Base-by-base conservation (phyloP, 2,329 filamentous ascomycete genomes). In the Tolypocladium album region DNA sequence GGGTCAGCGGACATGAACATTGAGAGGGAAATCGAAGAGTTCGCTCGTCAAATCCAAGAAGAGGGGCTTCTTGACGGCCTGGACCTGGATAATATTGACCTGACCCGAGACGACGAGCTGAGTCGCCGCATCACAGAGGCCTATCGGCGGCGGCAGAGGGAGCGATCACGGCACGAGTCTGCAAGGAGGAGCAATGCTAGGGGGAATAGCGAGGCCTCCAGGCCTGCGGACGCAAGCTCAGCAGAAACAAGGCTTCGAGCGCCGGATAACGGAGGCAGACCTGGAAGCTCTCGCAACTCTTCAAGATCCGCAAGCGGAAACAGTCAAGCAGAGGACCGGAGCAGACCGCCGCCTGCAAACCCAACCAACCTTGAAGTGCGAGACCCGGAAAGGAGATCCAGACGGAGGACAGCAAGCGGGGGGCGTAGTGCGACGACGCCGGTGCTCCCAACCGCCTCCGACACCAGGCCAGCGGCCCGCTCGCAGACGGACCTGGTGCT, bases 111-210 rank as follows among this genome's bases (percentile, higher is more conserved):
- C 69, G 92, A 97, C 68, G 90, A 95, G 68, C 84, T 97, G 20
- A 96, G 90, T 64, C 89, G 93, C 68, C 86, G 89, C 61, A 96
- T 97, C 66, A 92, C 92, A 2, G 90, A 95, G 68, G 91, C 91
- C 2, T 96, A 95, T 69, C 80, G 90, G 61, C 82, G 90, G 62
- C 82, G 90, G 38, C 90, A 95, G 68, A 82, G 81, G 52, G 85
- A 87, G 62, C 76, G 83, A 61, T 70, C 78, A n/a, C 78, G 82
- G 15, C 75, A 76, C 45, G 79, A 82, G 67, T 67, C 75, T 24
- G 71, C 73, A 13, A 75, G 78, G 66, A 78, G 78, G 62, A 79
- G 72, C 62, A 75, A 75, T 65, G 69, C 69, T n/a, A 70, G 62
- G 57, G 65, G 65, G 11, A 65, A 65, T 38, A 75, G 69, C 63